phyloP scores from a whole-genome alignment of 2,329 filamentous ascomycete genomes.

The Talaromyces sp. region DNA sequence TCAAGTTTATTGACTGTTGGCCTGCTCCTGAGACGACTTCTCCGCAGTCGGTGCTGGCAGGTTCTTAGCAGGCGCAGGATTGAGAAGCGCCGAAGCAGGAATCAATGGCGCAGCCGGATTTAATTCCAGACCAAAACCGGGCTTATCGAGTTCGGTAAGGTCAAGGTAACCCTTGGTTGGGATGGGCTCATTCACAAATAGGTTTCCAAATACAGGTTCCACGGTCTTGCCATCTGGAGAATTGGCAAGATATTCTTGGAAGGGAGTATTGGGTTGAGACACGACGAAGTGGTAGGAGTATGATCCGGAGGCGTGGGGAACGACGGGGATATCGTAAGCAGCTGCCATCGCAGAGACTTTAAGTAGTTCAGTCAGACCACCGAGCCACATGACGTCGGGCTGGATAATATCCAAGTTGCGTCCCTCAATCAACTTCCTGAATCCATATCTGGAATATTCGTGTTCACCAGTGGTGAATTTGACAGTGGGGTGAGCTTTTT shows the following conservation, averaged over 20 bases:
- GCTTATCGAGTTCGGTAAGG: conserved; percentile 75
- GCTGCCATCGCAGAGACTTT: conserved; percentile 85
- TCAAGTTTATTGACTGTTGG: conserved; percentile 22
- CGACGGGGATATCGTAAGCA: conserved; percentile 89
- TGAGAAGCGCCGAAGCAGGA: conserved; percentile 68
- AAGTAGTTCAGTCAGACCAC: conserved; percentile 85
- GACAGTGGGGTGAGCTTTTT: conserved; percentile 80
- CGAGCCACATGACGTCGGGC: conserved; percentile 97
- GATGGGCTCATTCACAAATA: conserved; percentile 88
- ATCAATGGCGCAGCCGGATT: conserved; percentile 79
- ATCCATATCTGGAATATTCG: conserved; percentile 90
- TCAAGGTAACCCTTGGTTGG: conserved; percentile 78
- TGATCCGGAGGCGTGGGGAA: conserved; percentile 89
- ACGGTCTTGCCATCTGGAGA: conserved; percentile 87
- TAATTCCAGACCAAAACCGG: conserved; percentile 83
- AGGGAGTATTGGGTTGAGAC: conserved; percentile 86
- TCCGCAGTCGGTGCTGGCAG: conserved; percentile 35
- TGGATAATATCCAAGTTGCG: conserved; percentile 92
- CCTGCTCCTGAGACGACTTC: conserved; percentile 13
- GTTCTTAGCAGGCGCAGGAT: conserved; percentile 55
- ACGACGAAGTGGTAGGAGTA: conserved; percentile 97
- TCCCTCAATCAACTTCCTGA: conserved; percentile 88
- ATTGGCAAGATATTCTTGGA: conserved; percentile 94
- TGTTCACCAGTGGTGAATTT: conserved; percentile 97
- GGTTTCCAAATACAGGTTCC: conserved; percentile 83